phyloP scores from a whole-genome alignment of 2,329 filamentous ascomycete species.

The Ustilaginoidea virens region DNA sequence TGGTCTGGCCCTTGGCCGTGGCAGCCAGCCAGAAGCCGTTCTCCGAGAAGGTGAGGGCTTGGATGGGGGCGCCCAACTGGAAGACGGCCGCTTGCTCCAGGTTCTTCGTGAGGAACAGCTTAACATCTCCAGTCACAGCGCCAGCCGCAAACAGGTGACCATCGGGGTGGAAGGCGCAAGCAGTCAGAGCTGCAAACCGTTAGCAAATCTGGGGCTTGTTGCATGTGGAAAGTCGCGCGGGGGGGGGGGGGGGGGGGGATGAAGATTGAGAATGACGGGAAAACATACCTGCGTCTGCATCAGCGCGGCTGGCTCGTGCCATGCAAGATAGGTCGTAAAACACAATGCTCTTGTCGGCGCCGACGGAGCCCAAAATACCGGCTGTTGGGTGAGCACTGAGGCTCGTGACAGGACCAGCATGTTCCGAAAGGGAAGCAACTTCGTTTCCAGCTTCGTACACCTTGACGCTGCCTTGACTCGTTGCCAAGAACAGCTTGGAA shows the following conservation, averaged over 20 bases:
- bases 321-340: conserved; percentile 65
- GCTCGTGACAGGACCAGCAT: conserved; percentile 66
- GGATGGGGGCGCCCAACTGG: conserved; percentile 50
- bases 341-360: conserved; percentile 81
- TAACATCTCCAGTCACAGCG: conserved; percentile 64
- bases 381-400: conserved; percentile 72
- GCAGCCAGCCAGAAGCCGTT: conserved; percentile 95
- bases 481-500: conserved; percentile 55
- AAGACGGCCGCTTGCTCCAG: conserved; percentile 66
- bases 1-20: conserved; percentile 59
- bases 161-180: conserved; percentile 83
- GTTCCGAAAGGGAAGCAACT: conserved; percentile 56
- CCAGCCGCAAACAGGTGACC: conserved; percentile 87
- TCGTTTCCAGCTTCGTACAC: conserved; percentile 60
- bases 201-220: no score
- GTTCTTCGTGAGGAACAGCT: conserved; percentile 75
- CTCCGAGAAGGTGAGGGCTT: conserved; percentile 75
- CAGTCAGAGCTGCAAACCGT: conserved; percentile 45
- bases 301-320: conserved; percentile 61
- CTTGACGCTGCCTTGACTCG: conserved; percentile 63
- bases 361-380: conserved; percentile 71
- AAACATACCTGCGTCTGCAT: conserved; percentile 60
- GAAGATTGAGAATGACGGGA: neutral
- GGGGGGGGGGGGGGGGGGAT: no score
- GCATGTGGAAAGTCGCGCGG: no score